Conservation (phyloP, 352 stramenopile species). For the Globisporangium middletonii region DNA sequence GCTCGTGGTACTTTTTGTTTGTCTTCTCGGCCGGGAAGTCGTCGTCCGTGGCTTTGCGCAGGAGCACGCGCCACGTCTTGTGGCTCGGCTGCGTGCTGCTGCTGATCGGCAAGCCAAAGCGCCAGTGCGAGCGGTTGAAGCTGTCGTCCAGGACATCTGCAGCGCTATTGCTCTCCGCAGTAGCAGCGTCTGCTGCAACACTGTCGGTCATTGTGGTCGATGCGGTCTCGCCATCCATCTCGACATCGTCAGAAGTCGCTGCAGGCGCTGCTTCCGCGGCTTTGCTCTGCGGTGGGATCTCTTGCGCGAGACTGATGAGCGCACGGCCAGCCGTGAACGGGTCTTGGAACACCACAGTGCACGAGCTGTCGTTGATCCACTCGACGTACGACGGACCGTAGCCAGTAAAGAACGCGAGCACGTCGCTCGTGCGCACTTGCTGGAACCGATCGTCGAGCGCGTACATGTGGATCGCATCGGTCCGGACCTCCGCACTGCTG, state of each 20-base stretch:
- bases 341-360: slow-evolving; percentile 80
- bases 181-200: too few relatives aligned
- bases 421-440: slow-evolving; percentile 71
- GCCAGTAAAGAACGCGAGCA: slow-evolving; percentile 71
- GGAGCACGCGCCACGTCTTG: slow-evolving; percentile 67
- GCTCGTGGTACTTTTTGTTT: slow-evolving; percentile 68
- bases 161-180: not conserved
- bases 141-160: slow-evolving; percentile 40
- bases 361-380: slow-evolving; percentile 85
- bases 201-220: not conserved
- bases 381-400: slow-evolving; percentile 84
- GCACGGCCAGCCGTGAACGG: slow-evolving; percentile 57
- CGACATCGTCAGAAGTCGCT: slow-evolving; percentile 32
- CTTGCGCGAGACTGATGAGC: slow-evolving; percentile 46
- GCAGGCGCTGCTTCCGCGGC: slow-evolving; percentile 6
- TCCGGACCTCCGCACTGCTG: slow-evolving; percentile 29
- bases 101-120: slow-evolving; percentile 40
- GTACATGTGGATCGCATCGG: slow-evolving; percentile 82
- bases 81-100: slow-evolving; percentile 39
- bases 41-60: slow-evolving; percentile 64
- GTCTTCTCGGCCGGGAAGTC: slow-evolving; percentile 79
- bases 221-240: slow-evolving; percentile 42
- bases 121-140: slow-evolving; percentile 68
- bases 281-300: slow-evolving; percentile 43
- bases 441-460: slow-evolving; percentile 76